Base-by-base conservation (phyloP, 164 flowering plant genomes). In the Litsea cubeba region DNA sequence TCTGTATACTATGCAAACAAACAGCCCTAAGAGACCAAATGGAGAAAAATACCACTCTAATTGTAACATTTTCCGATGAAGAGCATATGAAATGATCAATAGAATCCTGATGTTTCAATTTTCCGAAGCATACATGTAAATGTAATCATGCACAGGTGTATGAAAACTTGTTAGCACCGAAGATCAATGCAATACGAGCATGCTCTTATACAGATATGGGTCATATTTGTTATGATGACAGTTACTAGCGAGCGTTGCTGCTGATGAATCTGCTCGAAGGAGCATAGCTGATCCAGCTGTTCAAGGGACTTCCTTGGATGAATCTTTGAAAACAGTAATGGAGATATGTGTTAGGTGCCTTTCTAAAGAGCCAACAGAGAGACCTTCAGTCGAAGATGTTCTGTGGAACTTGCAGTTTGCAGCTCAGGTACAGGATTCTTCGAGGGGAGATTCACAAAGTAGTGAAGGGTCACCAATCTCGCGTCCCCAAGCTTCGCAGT, bases 381-480 rank as follows among this genome's bases (percentile, higher is more conserved):
- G 98, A 78, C 97, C 99, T 24, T 91, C 99, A 0, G 58, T 92
- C 23, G 99, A 96, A 78, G 99, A 96, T 79, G 88, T 96, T 10
- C 79, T 96, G 63, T 96, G 99, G 99, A 91, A 96, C 79, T 79
- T 96, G 87, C 98, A 94, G 85, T 96, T 92, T 83, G 98, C 94
- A 49, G 91, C 97, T 75, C 99, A 96, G 80, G 93, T 96, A 49
- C 91, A 95, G 79, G 97, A 93, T 18, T 85, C 88, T 50, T 87
- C 87, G 88, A 74, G 76, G 1, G 86, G 83, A 18, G 87, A 85
- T 58, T 90, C 88, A 6, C 85, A 81, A n/a, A 88, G 97, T 82
- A 87, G 87, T 54, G 91, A 86, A n/a, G 87, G 83, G 20, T 91
- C 97, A 54, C 95, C 98, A 22, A 30, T 66, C 49, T 66, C 71